phyloP scores from a whole-genome alignment of 1,139 yeast species.

The Scheffersomyces cryptocercus region DNA sequence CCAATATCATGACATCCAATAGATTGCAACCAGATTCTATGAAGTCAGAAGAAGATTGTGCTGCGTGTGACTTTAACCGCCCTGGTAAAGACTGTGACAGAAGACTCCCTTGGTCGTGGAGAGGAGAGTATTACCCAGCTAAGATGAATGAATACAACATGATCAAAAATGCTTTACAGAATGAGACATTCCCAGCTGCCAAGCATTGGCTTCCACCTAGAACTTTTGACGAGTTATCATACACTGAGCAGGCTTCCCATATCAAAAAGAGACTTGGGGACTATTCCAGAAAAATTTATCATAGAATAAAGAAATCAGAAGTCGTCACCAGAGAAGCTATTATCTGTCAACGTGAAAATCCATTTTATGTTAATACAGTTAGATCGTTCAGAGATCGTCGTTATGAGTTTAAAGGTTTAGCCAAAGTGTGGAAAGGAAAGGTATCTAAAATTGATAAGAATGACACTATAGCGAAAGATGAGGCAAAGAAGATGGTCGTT shows the following conservation, averaged over 20 bases:
- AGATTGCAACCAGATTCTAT: slow-evolving; percentile 97
- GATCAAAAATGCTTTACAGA: slow-evolving; percentile 81
- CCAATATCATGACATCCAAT: slow-evolving; percentile 97
- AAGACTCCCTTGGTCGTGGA: slow-evolving; percentile 95
- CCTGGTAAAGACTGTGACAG: slow-evolving; percentile 95
- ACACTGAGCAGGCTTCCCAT: slow-evolving; percentile 74
- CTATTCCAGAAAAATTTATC: slow-evolving; percentile 83
- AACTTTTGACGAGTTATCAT: slow-evolving; percentile 72
- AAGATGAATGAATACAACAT: slow-evolving; percentile 88
- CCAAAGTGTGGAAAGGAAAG: slow-evolving; percentile 93
- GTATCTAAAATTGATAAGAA: slow-evolving; percentile 51
- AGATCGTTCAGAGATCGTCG: slow-evolving; percentile 94
- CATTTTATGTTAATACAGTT: slow-evolving; percentile 94
- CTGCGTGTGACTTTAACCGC: slow-evolving; percentile 93
- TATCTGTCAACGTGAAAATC: slow-evolving; percentile 96
- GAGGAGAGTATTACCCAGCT: slow-evolving; percentile 94
- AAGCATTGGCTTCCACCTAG: slow-evolving; percentile 57
- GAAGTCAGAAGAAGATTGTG: slow-evolving; percentile 94
- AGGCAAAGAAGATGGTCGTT: slow-evolving; percentile 91
- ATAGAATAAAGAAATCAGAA: slow-evolving; percentile 76
- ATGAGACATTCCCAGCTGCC: slow-evolving; percentile 72
- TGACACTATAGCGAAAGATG: slow-evolving; percentile 68
- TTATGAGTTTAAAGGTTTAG: slow-evolving; percentile 91
- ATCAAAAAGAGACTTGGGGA: slow-evolving; percentile 82
- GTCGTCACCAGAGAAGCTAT: slow-evolving; percentile 90